These are phyloP conservation scores for Ambrosiella xylebori DNA, from an alignment of 2,329 filamentous ascomycete species.

Conservation along the genomic window DNA sequence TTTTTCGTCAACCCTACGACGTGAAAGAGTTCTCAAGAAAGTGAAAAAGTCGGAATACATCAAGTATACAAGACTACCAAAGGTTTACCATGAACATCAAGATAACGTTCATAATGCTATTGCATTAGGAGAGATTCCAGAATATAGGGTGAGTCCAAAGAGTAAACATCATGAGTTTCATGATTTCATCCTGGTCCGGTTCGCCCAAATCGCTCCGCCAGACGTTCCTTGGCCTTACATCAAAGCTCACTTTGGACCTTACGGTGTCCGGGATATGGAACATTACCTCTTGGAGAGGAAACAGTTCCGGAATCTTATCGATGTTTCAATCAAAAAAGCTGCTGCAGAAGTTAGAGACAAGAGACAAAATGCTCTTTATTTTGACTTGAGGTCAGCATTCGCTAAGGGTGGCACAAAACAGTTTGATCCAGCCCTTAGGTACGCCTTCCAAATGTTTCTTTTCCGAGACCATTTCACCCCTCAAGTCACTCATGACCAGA, in stretches of 20 bases:
- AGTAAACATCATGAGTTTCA: slow-evolving; percentile 11
- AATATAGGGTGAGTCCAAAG: neutral
- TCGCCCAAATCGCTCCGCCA: slow-evolving; percentile 10
- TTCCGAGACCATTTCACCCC: slow-evolving; percentile 39
- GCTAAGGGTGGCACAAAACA: slow-evolving; percentile 32
- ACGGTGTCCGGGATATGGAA: slow-evolving; percentile 21
- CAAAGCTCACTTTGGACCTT: slow-evolving; percentile 13
- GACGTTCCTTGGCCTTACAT: slow-evolving; percentile 11
- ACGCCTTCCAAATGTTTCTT: slow-evolving; percentile 50
- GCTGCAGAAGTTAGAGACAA: slow-evolving; percentile 20
- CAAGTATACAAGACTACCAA: slow-evolving; percentile 5
- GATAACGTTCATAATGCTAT: slow-evolving; percentile 6
- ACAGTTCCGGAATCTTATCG: slow-evolving; percentile 29
- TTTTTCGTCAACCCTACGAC: slow-evolving; percentile 1
- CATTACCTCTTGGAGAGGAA: slow-evolving; percentile 25
- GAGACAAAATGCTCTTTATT: slow-evolving; percentile 35
- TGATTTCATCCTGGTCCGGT: slow-evolving; percentile 11
- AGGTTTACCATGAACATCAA: neutral
- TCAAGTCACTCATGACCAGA: slow-evolving; percentile 40
- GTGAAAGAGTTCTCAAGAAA: neutral
- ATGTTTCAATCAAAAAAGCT: slow-evolving; percentile 29
- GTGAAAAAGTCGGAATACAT: neutral
- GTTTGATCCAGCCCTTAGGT: slow-evolving; percentile 42
- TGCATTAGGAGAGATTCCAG: slow-evolving; percentile 7
- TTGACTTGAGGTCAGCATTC: slow-evolving; percentile 42